Base-by-base conservation (phyloP, 805 yeast genomes). In the Sugiyamaella mastotermitis region DNA sequence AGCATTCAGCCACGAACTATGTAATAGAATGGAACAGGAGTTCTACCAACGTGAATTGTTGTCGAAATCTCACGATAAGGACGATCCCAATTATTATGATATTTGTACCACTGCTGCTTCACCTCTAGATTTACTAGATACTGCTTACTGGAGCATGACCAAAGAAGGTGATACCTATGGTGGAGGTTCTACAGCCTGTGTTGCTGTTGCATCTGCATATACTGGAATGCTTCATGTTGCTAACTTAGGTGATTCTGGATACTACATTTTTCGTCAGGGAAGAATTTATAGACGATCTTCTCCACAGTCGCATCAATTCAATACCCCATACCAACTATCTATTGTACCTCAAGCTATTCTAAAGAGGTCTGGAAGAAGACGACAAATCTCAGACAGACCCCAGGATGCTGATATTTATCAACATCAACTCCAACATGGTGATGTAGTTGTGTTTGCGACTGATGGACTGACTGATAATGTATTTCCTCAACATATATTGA, bases 191-290 rank as follows among this genome's bases (percentile, higher is more conserved):
- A 90, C 98, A 1, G 86, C 94, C 2, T 84, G 95, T 51, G 71
- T 83, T 36, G 97, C 95, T 1, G 69, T 80, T 8, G 69, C 77
- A 11, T 49, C 55, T 16, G 65, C 77, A 0, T 65, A 66, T 6
- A 62, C 71, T 9, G 79, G 79, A 21, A 47, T 46, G 7, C 56
- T 90, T 25, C 62, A 65, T 30, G 80, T 85, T 0, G 80, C 90
- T 6, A 90, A 92, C 53, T 62, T 90, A 38, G 98, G 98, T 8
- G 98, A 90, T 59, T 87, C 97, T 4, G 92, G 96, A 81, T 84
- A 85, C 58, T 88, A 94, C 13, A 74, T 88, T 2, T 83, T 87
- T 56, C 69, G 98, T 47, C 65, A 76, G 41, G 68, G 68, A 40
- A 65, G 72, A 51, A 65, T 87, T 33, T 68, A 82, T 2, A 60